These are phyloP conservation scores for Ophiostoma quercus DNA, from an alignment of 2,329 filamentous ascomycete species.

Conservation along the genomic window DNA sequence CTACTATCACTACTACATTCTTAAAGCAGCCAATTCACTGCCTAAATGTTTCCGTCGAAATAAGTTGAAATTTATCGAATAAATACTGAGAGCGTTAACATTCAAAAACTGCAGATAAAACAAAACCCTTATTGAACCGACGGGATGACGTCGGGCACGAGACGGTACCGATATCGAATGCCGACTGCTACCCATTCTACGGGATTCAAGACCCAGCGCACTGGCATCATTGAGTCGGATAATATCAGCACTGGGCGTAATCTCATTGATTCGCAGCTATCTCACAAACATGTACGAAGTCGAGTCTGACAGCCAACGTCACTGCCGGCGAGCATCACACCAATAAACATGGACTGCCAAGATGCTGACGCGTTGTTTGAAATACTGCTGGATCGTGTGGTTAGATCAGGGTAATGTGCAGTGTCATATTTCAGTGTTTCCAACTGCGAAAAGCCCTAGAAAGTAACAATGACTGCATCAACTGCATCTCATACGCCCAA, in stretches of 20 bases:
- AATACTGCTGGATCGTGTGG: background rate
- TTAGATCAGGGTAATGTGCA: background rate
- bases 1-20: too few species aligned
- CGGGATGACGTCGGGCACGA: background rate
- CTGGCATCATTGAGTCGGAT: background rate
- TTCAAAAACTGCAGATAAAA: too few species aligned
- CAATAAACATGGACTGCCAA: background rate
- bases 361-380: slow-evolving; percentile 4
- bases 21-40: too few species aligned
- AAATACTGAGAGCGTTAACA: too few species aligned
- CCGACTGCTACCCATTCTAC: background rate
- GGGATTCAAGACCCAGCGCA: background rate
- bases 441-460: background rate
- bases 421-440: background rate
- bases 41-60: too few species aligned
- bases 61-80: too few species aligned
- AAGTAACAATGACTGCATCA: background rate
- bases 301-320: background rate
- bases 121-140: background rate
- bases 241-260: background rate
- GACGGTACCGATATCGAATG: background rate
- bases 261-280: background rate
- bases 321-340: background rate
- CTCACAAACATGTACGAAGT: background rate
- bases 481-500: background rate